These are phyloP conservation scores for Penicillium cinerascens DNA, from an alignment of 495 filamentous ascomycete genomes.

Conservation along the genomic window DNA sequence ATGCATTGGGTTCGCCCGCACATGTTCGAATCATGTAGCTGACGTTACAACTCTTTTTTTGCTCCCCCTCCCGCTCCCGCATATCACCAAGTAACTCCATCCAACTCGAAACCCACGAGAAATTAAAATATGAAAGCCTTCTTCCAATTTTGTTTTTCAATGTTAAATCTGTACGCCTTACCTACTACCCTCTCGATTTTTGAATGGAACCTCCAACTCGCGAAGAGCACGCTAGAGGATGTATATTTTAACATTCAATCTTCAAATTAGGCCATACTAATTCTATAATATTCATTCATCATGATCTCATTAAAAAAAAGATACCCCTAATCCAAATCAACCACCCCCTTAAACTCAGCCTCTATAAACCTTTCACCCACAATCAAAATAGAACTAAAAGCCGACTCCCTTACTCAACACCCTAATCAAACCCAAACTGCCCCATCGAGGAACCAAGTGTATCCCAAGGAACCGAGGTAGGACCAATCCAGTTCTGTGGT, in stretches of 20 bases:
- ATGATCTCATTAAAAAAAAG: conserved; percentile 17
- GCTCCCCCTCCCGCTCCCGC: neutral
- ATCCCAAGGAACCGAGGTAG: conserved; percentile 37
- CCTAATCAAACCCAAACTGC: conserved; percentile 15
- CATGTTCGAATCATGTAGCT: neutral
- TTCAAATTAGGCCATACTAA: too few relatives aligned
- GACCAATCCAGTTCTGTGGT: conserved; percentile 36
- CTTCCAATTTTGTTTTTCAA: too few relatives aligned
- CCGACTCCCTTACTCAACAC: neutral
- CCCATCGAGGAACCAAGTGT: conserved; percentile 15
- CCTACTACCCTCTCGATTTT: too few relatives aligned
- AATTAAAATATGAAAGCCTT: too few relatives aligned
- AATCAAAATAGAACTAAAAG: neutral
- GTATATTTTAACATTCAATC: neutral
- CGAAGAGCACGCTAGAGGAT: too few relatives aligned
- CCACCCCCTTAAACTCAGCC: neutral
- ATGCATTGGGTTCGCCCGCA: neutral
- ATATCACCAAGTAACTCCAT: neutral
- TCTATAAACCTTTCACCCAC: neutral
- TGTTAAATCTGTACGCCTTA: too few relatives aligned
- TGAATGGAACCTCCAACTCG: too few relatives aligned
- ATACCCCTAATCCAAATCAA: neutral
- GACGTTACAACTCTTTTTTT: neutral
- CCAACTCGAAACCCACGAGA: neutral
- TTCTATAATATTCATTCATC: conserved; percentile 1